Evolutionary conservation across 2,329 filamentous ascomycete species (phyloP).

Genomic region (Rasamsonia emersonii): DNA sequence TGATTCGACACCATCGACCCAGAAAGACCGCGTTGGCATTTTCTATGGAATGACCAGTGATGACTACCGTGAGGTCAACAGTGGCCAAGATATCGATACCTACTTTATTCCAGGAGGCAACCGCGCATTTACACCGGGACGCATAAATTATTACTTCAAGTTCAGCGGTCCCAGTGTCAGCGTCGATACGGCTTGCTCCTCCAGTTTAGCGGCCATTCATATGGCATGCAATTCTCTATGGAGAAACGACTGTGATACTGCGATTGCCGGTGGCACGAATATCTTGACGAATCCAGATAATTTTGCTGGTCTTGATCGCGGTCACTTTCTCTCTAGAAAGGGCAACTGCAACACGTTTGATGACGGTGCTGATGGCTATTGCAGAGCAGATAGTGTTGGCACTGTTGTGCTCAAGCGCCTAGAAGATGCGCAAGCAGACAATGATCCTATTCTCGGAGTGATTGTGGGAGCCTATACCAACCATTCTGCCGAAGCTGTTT

Average conservation of each 20-base stretch:
- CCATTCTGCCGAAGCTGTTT: constrained; percentile 39
- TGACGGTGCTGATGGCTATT: constrained; percentile 45
- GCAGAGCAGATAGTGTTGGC: constrained; percentile 43
- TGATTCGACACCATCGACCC: constrained; percentile 59
- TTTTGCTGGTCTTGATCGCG: constrained; percentile 61
- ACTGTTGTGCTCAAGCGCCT: constrained; percentile 44
- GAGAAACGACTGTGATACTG: constrained; percentile 68
- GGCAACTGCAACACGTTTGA: constrained; percentile 45
- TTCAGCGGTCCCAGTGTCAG: constrained; percentile 64
- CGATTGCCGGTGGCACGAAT: constrained; percentile 70
- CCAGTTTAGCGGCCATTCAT: constrained; percentile 61
- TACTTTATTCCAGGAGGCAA: constrained; percentile 57
- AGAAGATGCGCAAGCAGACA: constrained; percentile 42
- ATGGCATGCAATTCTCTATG: constrained; percentile 63
- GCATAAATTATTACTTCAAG: constrained; percentile 69
- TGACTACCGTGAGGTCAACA: constrained; percentile 59
- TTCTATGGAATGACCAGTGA: constrained; percentile 68
- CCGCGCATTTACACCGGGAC: constrained; percentile 51
- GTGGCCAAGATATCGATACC: constrained; percentile 59
- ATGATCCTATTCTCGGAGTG: constrained; percentile 34
- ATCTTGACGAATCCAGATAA: constrained; percentile 67
- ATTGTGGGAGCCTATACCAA: constrained; percentile 37
- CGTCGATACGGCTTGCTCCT: constrained; percentile 69
- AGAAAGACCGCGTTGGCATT: constrained; percentile 55
- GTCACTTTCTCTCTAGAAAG: constrained; percentile 21